Percentiles rank a stretch among this genome's conserved stretches.
Conservation (phyloP, 441 rosid species). For the Isatis lusitanica region DNA sequence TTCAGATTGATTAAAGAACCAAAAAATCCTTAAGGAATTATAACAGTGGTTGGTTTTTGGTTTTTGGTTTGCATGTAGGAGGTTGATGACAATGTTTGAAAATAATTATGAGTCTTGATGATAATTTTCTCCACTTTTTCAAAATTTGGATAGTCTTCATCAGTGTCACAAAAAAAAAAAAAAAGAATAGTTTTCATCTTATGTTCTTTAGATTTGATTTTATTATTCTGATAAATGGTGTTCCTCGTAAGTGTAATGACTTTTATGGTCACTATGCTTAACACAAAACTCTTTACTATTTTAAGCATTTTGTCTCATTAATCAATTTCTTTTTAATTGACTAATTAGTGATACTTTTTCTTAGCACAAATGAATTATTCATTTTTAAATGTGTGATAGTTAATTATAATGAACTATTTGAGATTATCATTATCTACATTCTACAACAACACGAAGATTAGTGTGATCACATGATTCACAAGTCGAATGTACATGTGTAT, state of each 20-base stretch:
- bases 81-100: too few species aligned
- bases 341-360: background rate
- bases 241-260: background rate
- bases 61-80: too few species aligned
- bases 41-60: too few species aligned
- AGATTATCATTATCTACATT: conserved; percentile 16
- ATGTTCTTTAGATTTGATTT: too few species aligned
- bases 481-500: background rate
- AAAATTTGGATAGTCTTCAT: too few species aligned
- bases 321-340: background rate
- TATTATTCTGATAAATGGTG: background rate
- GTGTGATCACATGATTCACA: conserved; percentile 13
- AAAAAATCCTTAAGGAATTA: too few species aligned
- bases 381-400: background rate
- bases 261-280: background rate
- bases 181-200: too few species aligned
- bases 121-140: too few species aligned
- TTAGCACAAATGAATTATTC: background rate
- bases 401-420: background rate
- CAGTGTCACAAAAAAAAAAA: too few species aligned
- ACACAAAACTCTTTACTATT: background rate
- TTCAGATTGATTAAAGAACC: too few species aligned
- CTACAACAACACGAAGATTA: conserved; percentile 6
- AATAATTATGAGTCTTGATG: too few species aligned
- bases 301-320: background rate